Base-by-base conservation (phyloP, 257 asterid genomes). In the Scutellaria baicalensis region DNA sequence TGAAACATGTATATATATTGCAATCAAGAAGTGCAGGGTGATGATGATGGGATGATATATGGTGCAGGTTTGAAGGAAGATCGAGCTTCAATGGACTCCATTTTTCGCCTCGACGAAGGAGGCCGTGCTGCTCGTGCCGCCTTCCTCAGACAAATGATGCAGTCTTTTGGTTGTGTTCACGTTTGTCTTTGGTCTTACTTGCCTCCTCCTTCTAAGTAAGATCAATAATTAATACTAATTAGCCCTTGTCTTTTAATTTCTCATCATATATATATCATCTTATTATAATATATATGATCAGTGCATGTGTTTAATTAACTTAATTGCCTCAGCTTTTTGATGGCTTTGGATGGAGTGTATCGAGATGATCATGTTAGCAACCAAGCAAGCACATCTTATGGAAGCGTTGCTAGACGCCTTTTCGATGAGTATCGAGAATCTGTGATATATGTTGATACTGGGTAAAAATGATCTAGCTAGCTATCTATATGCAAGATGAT, bases 161-260 rank as follows among this genome's bases (percentile, higher is more conserved):
- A 83, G 49, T 63, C 84, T 42, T 70, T 79, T 42, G 87, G 84
- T 0, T 77, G 86, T 69, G 69, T 82, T 39, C 82, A 93, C 78
- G 66, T 93, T 73, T 90, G 96, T 75, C 84, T 93, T 1, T 88
- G 96, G 95, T 82, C 84, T 39, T 82, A 80, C 67, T 9, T 75
- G 8, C 84, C 83, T 18, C 84, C 76, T 1, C 81, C 91, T 33
- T 73, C 84, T 70, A 88, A 85, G 97, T 93, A 66, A 78, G 78
- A 8, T 62, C 1, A 31, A 9, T 1, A 3, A 38, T 8, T 10
- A 3, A 8, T 9, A 23, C 13, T 3, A 14, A 8, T 20, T 12
- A 42, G 1, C 47, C 47, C 47, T 42, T 42, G 13, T 42, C 9
- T 42, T 2, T 42, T n/a, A n/a, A n/a, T n/a, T 8, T 27, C 33